These are phyloP conservation scores for Tricholoma sp. DNA, from an alignment of 768 basidiomycete species.

Conservation along the genomic window DNA sequence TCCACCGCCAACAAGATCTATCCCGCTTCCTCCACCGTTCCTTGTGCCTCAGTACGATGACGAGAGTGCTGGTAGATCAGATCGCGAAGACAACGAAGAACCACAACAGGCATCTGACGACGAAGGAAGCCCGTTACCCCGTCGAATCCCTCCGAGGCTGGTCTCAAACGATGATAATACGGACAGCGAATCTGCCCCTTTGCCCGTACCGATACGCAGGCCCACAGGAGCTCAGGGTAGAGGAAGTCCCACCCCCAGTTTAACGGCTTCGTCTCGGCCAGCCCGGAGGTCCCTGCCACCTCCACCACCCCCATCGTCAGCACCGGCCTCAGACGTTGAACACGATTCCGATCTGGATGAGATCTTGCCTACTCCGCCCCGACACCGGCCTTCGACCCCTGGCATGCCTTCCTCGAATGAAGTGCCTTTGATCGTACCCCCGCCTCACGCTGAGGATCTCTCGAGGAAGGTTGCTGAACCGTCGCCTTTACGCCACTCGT, in stretches of 20 bases:
- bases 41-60: constrained; percentile 23
- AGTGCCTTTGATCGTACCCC: constrained; percentile 17
- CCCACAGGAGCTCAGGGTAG: constrained; percentile 6
- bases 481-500: constrained; percentile 11
- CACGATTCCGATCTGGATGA: constrained; percentile 30
- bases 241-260: not conserved
- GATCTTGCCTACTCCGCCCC: constrained; percentile 26
- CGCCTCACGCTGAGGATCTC: constrained; percentile 11
- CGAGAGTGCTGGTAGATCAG: constrained; percentile 16
- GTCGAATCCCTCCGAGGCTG: constrained; percentile 10
- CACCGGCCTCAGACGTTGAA: constrained; percentile 18
- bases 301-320: constrained; percentile 8
- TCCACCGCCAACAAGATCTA: constrained; percentile 5
- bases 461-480: constrained; percentile 4
- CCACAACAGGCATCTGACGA: constrained; percentile 7
- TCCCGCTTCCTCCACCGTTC: constrained; percentile 18
- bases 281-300: constrained; percentile 13
- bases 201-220: constrained; percentile 15
- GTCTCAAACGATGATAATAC: constrained; percentile 6
- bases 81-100: not conserved
- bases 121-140: constrained; percentile 12
- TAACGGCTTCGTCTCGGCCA: constrained; percentile 7
- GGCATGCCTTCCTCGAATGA: constrained; percentile 12
- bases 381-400: constrained; percentile 12
- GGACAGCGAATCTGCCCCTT: constrained; percentile 15